These are phyloP conservation scores for Penicillium longicatenatum DNA, from an alignment of 495 filamentous ascomycete genomes.

Conservation along the genomic window DNA sequence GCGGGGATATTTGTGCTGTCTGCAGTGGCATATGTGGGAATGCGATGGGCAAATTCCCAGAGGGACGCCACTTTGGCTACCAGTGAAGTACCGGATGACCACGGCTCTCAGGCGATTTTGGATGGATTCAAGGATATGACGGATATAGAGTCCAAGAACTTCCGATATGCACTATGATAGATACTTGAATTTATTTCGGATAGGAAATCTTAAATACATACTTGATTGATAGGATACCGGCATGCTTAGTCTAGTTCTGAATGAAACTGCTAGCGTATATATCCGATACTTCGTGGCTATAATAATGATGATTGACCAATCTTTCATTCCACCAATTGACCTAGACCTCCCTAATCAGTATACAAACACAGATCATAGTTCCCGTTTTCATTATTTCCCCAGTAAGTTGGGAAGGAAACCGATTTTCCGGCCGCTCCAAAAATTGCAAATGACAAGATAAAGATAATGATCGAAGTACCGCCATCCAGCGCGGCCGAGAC, in stretches of 20 bases:
- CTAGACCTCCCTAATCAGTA: neutral
- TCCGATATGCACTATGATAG: slow-evolving; percentile 39
- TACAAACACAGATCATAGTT: slow-evolving; percentile 4
- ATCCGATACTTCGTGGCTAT: neutral
- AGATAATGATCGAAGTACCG: slow-evolving; percentile 2
- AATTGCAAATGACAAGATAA: slow-evolving; percentile 6
- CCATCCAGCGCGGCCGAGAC: slow-evolving; percentile 5
- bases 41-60: slow-evolving; percentile 32
- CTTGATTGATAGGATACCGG: neutral
- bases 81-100: slow-evolving; percentile 15
- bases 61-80: slow-evolving; percentile 26
- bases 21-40: slow-evolving; percentile 24
- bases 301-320: neutral
- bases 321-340: neutral
- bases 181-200: too few species aligned
- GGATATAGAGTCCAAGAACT: slow-evolving; percentile 48
- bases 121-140: slow-evolving; percentile 51
- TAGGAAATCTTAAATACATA: too few species aligned
- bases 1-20: slow-evolving; percentile 36
- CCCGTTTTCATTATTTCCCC: slow-evolving; percentile 4
- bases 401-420: slow-evolving; percentile 6
- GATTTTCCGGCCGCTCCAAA: slow-evolving; percentile 2
- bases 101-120: slow-evolving; percentile 28
- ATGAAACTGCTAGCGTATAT: neutral
- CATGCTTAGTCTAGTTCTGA: neutral